Conservation (phyloP, 176 grass and related monocot species). For the Cymbopogon citratus region DNA sequence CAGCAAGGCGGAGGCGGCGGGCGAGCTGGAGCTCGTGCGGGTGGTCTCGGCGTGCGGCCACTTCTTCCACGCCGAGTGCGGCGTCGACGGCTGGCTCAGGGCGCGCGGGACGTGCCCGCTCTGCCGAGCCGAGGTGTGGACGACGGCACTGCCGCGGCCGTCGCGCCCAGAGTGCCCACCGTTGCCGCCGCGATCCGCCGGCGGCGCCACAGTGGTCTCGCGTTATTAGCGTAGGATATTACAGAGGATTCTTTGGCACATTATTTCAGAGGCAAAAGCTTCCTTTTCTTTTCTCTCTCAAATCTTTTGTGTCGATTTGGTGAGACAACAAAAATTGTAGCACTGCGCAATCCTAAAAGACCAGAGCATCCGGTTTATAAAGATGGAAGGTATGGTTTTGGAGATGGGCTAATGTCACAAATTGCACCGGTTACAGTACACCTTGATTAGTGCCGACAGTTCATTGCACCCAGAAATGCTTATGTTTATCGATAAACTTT, state of each 20-base stretch:
- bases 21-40: slow-evolving; percentile 18
- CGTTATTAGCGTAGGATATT: neutral
- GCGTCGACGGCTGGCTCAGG: slow-evolving; percentile 34
- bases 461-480: neutral
- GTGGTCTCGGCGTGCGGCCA: slow-evolving; percentile 44
- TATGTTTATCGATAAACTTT: neutral
- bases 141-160: too few relatives aligned
- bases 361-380: neutral
- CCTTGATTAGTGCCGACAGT: neutral
- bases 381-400: neutral
- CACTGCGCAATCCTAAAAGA: too few relatives aligned
- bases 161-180: neutral
- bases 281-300: too few relatives aligned
- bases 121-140: neutral
- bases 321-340: neutral
- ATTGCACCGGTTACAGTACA: neutral
- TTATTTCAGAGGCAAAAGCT: neutral
- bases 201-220: neutral
- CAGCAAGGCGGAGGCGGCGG: neutral
- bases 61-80: slow-evolving; percentile 41
- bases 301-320: neutral
- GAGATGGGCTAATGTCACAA: neutral
- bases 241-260: neutral
- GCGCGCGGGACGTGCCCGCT: slow-evolving; percentile 11
- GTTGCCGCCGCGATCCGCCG: neutral